Evolutionary conservation across 2,329 filamentous ascomycete species (phyloP), one percentile per base, ranked within the genome.

Genomic region (Pseudocercospora cruenta): DNA sequence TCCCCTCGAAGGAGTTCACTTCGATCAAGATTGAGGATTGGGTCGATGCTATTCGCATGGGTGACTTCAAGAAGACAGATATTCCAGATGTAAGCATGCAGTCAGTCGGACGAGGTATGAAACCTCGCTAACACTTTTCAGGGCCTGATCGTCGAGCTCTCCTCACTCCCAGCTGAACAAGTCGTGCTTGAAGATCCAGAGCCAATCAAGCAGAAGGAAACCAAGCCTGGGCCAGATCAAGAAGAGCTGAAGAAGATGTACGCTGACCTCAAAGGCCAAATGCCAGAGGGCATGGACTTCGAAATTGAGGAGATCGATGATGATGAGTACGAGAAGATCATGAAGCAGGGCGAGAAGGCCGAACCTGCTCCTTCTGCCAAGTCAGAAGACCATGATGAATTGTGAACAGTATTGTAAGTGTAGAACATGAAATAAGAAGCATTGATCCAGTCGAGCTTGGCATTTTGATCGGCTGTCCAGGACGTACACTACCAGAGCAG

Each of bases 21-120:
- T 65, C 69, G 6, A 82, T 86, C 62, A 86, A 85, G 26, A 82
- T 99, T 31, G 92, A 97, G 81, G 82, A 83, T 68, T 99, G 94
- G 93, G 87, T 99, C 66, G 95, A 99, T 75, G 85, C 87, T n/a
- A 93, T 98, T 68, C 89, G 93, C 43, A 86, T 99, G 84, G 92
- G 94, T 60, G 94, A 98, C 76, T 91, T 92, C 2, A 81, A 86
- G 66, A 97, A 94, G 84, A 85, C 88, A 73, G 91, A 87, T 72
- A 76, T 94, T 16, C 84, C 83, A 47, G 86, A 90, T 66, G 55
- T 58, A n/a, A 24, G 54, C 19, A n/a, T 1, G 5, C 2, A n/a
- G 1, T 6, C 21, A n/a, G 21, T 24, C 3, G n/a, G 5, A 21
- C 16, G 16, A 33, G 6, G 12, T 14, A 4, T 12, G 54, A 39